Conservation (phyloP, 768 basidiomycete genomes). For the Sistotremastrum niveocremeum region DNA sequence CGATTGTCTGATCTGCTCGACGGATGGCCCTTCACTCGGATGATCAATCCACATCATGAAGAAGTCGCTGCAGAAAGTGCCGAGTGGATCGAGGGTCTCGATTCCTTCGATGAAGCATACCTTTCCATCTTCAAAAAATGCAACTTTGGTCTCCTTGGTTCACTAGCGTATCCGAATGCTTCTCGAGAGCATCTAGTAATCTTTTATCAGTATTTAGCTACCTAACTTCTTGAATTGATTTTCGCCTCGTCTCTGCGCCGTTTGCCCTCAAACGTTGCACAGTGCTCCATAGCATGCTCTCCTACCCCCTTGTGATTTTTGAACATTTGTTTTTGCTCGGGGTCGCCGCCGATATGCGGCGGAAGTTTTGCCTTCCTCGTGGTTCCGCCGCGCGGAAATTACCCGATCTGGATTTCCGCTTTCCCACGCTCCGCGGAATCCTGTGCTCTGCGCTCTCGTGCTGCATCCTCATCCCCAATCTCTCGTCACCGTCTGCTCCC, state of each 20-base stretch:
- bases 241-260: slow-evolving; percentile 38
- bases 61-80: slow-evolving; percentile 21
- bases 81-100: slow-evolving; percentile 25
- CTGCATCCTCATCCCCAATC: no score
- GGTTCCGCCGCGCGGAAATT: no score
- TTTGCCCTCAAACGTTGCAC: slow-evolving; percentile 39
- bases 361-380: no score
- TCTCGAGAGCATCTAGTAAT: slow-evolving; percentile 11
- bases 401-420: no score
- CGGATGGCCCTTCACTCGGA: slow-evolving; percentile 31
- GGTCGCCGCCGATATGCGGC: no score
- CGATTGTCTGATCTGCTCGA: slow-evolving; percentile 26
- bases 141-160: slow-evolving; percentile 28
- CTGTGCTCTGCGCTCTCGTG: no score
- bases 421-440: no score
- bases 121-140: slow-evolving; percentile 28
- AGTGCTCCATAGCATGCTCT: slow-evolving; percentile 21
- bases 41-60: slow-evolving; percentile 24
- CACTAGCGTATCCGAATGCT: slow-evolving; percentile 22
- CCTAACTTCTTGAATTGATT: slow-evolving; percentile 17
- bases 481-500: no score
- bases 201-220: no score
- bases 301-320: no score
- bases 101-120: slow-evolving; percentile 20
- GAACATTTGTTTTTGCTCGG: no score